Evolutionary conservation across 495 filamentous ascomycete species (phyloP).

Genomic region (Penicillium cataractarum): DNA sequence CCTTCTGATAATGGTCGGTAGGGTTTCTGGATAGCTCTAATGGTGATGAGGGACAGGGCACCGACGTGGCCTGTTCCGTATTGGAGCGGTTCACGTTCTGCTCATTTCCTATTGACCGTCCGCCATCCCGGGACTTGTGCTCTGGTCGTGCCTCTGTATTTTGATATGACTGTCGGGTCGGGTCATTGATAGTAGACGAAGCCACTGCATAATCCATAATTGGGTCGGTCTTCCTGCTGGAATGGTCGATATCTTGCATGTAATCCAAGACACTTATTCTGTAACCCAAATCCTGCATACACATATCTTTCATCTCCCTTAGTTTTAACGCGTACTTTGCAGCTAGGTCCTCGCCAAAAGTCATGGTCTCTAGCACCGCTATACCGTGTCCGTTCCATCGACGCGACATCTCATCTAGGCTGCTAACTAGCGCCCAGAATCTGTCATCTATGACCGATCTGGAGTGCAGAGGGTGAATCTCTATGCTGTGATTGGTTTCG

Average conservation of each 20-base stretch:
- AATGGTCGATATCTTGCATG: slow-evolving; percentile 13
- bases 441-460: background rate
- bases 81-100: background rate
- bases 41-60: background rate
- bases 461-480: background rate
- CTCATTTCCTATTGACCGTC: background rate
- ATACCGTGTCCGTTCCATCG: background rate
- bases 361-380: background rate
- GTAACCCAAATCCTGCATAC: slow-evolving; percentile 8
- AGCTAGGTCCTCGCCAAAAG: background rate
- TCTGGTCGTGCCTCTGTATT: background rate
- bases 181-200: background rate
- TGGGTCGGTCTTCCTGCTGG: slow-evolving; percentile 5
- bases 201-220: background rate
- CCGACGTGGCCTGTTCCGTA: background rate
- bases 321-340: background rate
- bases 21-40: background rate
- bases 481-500: background rate
- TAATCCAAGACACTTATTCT: slow-evolving; percentile 8
- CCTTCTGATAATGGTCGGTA: background rate
- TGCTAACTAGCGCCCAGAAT: background rate
- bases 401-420: background rate
- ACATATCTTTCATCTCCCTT: slow-evolving; percentile 1
- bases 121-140: background rate
- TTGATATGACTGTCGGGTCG: background rate